phyloP scores from a whole-genome alignment of 139 green algal species.

The Pycnococcus provasolii region DNA sequence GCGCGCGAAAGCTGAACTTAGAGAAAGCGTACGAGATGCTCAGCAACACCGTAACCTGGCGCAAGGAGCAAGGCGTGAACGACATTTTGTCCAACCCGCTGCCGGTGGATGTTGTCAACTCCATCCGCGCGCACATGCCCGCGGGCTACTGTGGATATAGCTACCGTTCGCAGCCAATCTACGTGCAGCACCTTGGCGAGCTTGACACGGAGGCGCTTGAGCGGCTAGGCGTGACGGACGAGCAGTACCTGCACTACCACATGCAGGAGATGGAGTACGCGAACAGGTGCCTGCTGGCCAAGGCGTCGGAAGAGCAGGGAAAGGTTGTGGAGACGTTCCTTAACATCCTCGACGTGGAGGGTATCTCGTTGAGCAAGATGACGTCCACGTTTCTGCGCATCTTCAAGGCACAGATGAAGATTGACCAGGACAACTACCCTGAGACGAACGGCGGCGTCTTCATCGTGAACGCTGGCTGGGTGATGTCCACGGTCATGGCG shows the following conservation, averaged over 20 bases:
- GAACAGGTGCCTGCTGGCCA: neutral
- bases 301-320: neutral
- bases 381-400: neutral
- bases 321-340: conserved; percentile 14
- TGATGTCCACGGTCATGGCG: conserved; percentile 4
- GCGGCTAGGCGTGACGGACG: conserved; percentile 3
- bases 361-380: neutral
- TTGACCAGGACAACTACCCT: conserved; percentile 23
- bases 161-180: conserved; percentile 8
- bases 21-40: conserved; percentile 15
- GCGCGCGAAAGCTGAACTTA: conserved; percentile 18
- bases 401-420: conserved; percentile 2
- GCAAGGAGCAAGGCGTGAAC: conserved; percentile 6
- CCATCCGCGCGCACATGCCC: neutral
- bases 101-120: neutral
- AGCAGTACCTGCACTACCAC: conserved; percentile 21
- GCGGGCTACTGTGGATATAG: conserved; percentile 5
- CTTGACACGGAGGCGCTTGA: conserved; percentile 5
- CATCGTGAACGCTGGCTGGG: conserved; percentile 15
- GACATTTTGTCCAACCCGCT: neutral
- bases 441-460: conserved; percentile 7
- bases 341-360: conserved; percentile 3
- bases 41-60: conserved; percentile 2
- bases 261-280: conserved; percentile 16
- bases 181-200: conserved; percentile 2